Base-by-base conservation (phyloP, 23 red algal species). In the Pyropia yezoensis region DNA sequence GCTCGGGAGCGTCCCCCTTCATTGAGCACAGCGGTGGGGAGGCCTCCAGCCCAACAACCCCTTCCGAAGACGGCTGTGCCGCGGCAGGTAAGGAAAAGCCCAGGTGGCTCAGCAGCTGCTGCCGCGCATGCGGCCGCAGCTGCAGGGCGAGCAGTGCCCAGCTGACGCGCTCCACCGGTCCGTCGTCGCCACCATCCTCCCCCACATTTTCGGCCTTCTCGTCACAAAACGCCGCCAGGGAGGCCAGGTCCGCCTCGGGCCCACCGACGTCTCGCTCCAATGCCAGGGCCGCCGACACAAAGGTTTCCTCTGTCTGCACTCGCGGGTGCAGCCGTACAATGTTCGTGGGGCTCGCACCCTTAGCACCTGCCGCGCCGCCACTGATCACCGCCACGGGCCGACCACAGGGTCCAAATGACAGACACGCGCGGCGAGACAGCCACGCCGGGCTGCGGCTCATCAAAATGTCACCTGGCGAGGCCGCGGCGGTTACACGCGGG, bases 321-420 rank as follows among this genome's bases (percentile, higher is more conserved):
- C 33, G 70, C 14, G 69, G 70, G 2, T 76, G 71, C 3, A 87
- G 28, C 13, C 28, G 60, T 0, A 66, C 50, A 22, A 27, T 54
- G 28, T 55, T 21, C 7, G 19, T 27, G 25, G 19, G 25, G 19
- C 21, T 21, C 25, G 7, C 17, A 15, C 21, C 19, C 25, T 23
- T 59, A 9, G 55, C 19, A 21, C 19, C 55, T 5, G 49, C 59
- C 18, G 68, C 66, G 72, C 69, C 70, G 17, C 76, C 76, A 1
- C 27, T 61, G 7, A 28, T 49, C 13, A 79, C 23, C 18, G 66
- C 65, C 13, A 68, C 79, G 59, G 71, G 65, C 5, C 45, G 65
- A 4, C 78, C 88, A 3, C 88, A 79, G 27, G 85, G 85, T 20
- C 72, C 88, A 24, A 93, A 81, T 0, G 67, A 78, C 20, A 83